Conservation (phyloP, 805 yeast species). For the Candida verbasci region DNA sequence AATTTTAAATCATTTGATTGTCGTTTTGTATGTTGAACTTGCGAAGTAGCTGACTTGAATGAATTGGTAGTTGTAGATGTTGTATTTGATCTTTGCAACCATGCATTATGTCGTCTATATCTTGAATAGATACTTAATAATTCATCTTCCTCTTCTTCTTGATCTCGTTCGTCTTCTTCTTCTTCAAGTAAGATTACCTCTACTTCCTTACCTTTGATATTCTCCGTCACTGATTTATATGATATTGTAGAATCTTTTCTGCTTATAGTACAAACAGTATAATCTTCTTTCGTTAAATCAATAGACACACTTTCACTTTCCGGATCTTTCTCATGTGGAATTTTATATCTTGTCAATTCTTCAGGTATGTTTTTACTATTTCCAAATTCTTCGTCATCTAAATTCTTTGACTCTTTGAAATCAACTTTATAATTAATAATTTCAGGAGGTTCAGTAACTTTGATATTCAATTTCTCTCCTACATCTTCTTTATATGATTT, state of each 20-base stretch:
- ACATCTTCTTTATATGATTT: not conserved
- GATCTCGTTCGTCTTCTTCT: conserved; percentile 23
- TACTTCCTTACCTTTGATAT: conserved; percentile 32
- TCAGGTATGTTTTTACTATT: not conserved
- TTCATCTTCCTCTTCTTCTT: conserved; percentile 32
- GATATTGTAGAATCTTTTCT: conserved; percentile 32
- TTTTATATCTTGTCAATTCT: not conserved
- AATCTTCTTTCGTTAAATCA: conserved; percentile 38
- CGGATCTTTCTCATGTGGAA: conserved; percentile 9
- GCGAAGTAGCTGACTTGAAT: not conserved
- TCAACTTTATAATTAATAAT: conserved; percentile 36
- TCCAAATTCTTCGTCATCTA: conserved; percentile 1
- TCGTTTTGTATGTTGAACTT: not conserved
- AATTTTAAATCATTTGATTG: not conserved
- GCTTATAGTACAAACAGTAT: conserved; percentile 33
- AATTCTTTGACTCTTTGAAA: conserved; percentile 23
- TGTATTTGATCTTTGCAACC: conserved; percentile 24
- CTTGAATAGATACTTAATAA: conserved; percentile 40
- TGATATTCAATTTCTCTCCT: conserved; percentile 15
- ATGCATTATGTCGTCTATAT: conserved; percentile 22
- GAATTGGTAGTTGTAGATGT: conserved; percentile 4
- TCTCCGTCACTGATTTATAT: conserved; percentile 37
- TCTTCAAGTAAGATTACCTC: conserved; percentile 43
- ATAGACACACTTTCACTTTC: conserved; percentile 38
- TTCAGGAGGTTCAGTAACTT: conserved; percentile 36